These are phyloP conservation scores for Pleomassaria siparia DNA, from an alignment of 2,329 filamentous ascomycete genomes.

Conservation along the genomic window DNA sequence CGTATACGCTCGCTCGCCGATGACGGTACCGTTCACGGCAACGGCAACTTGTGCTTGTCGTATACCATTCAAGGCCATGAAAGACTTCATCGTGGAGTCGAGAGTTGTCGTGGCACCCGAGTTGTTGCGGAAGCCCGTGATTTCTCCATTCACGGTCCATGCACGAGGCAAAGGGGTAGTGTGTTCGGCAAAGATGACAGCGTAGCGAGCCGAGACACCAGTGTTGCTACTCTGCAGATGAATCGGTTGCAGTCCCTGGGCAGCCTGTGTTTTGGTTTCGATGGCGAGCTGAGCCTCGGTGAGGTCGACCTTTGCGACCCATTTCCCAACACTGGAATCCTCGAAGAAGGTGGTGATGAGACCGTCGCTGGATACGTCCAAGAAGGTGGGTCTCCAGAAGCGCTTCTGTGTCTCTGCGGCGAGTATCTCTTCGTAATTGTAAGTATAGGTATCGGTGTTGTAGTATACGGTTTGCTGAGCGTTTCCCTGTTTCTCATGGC, in stretches of 20 bases:
- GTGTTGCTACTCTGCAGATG: conserved; percentile 17
- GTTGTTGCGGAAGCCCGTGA: conserved; percentile 24
- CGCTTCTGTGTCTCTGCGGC: conserved; percentile 18
- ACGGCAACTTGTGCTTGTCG: conserved; percentile 26
- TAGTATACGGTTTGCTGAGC: conserved; percentile 11
- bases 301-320: conserved; percentile 17
- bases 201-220: conserved; percentile 10
- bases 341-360: conserved; percentile 20
- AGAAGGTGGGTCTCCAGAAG: conserved; percentile 22
- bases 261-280: conserved; percentile 13
- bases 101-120: conserved; percentile 8
- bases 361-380: conserved; percentile 18
- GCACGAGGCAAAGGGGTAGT: conserved; percentile 14
- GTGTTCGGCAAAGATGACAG: conserved; percentile 23
- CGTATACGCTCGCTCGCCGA: conserved; percentile 22
- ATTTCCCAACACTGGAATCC: conserved; percentile 23
- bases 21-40: conserved; percentile 17
- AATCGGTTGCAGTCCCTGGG: conserved; percentile 15
- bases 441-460: conserved; percentile 5
- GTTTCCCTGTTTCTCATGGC: background rate
- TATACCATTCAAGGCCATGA: conserved; percentile 22
- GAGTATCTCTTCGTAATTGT: conserved; percentile 11
- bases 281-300: conserved; percentile 12
- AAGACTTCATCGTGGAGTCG: conserved; percentile 17
- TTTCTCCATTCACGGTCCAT: conserved; percentile 18